Conservation (phyloP, 495 filamentous ascomycete species). For the Aspergillus nidulans region DNA sequence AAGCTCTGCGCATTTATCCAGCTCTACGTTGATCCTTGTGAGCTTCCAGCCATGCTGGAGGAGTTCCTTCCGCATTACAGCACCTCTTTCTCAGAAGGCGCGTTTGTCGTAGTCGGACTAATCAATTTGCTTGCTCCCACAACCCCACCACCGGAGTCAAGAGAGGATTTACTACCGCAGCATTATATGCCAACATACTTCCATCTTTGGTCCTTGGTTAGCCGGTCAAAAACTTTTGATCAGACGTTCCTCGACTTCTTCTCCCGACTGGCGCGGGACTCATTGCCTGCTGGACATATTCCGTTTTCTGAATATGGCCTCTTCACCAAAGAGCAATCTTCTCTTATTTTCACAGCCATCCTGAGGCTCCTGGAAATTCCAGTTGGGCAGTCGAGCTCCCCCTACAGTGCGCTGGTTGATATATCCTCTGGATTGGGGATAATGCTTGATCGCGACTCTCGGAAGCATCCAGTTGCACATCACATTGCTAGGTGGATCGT, state of each 20-base stretch:
- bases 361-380: conserved; percentile 90
- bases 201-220: conserved; percentile 92
- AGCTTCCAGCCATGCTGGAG: conserved; percentile 82
- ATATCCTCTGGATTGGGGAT: conserved; percentile 74
- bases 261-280: conserved; percentile 81
- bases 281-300: conserved; percentile 65
- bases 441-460: conserved; percentile 82
- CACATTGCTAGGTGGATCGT: conserved; percentile 94
- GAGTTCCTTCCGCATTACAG: conserved; percentile 95
- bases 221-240: conserved; percentile 83
- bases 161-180: conserved; percentile 70
- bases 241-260: conserved; percentile 83
- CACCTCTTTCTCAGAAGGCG: conserved; percentile 82
- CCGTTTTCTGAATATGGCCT: conserved; percentile 85
- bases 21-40: conserved; percentile 84
- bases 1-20: conserved; percentile 88
- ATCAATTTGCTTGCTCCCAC: conserved; percentile 88
- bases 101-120: conserved; percentile 80
- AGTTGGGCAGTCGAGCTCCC: conserved; percentile 90
- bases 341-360: conserved; percentile 88
- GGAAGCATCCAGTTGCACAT: conserved; percentile 87
- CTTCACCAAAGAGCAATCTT: conserved; percentile 87
- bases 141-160: conserved; percentile 64
- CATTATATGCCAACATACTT: conserved; percentile 88
- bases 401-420: conserved; percentile 80